Evolutionary conservation across 768 basidiomycete genomes (phyloP).

Genomic region (Pleurotus eryngii): DNA sequence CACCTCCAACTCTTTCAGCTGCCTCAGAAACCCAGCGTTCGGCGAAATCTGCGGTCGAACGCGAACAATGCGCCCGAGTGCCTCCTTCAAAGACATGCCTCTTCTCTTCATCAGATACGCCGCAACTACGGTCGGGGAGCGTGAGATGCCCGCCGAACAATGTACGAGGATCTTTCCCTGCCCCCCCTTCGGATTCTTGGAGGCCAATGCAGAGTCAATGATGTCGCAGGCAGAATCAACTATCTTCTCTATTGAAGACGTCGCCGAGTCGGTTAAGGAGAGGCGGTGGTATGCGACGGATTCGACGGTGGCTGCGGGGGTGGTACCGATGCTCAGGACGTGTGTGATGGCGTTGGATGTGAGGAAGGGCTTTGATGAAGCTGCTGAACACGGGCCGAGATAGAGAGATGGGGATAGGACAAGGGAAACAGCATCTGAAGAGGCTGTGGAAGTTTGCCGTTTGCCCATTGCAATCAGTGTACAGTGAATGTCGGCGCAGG

Average conservation of each 20-base stretch:
- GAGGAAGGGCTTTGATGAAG: conserved; percentile 32
- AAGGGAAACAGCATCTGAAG: conserved; percentile 11
- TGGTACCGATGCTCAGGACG: conserved; percentile 37
- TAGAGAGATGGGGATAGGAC: conserved; percentile 28
- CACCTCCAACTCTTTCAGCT: conserved; percentile 35
- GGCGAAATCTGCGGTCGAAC: conserved; percentile 36
- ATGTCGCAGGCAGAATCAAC: conserved; percentile 24
- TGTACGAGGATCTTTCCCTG: conserved; percentile 38
- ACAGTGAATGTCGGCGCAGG: no score
- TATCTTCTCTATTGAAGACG: conserved; percentile 24
- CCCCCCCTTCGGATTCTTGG: conserved; percentile 13
- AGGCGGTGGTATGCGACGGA: conserved; percentile 36
- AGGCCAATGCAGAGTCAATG: conserved; percentile 24
- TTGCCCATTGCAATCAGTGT: not conserved
- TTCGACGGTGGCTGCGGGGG: conserved; percentile 24
- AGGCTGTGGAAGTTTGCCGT: not conserved
- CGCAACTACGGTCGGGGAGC: conserved; percentile 39
- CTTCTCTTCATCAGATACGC: conserved; percentile 37
- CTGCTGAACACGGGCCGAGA: conserved; percentile 39
- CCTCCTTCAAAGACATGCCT: conserved; percentile 33
- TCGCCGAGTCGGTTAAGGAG: conserved; percentile 30
- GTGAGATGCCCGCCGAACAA: conserved; percentile 42
- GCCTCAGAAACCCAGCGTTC: conserved; percentile 39
- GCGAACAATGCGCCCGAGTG: conserved; percentile 30
- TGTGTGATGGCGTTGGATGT: conserved; percentile 31